These are phyloP conservation scores for Cyberlindnera xishuangbannaensis DNA, from an alignment of 805 yeast genomes.

Conservation along the genomic window DNA sequence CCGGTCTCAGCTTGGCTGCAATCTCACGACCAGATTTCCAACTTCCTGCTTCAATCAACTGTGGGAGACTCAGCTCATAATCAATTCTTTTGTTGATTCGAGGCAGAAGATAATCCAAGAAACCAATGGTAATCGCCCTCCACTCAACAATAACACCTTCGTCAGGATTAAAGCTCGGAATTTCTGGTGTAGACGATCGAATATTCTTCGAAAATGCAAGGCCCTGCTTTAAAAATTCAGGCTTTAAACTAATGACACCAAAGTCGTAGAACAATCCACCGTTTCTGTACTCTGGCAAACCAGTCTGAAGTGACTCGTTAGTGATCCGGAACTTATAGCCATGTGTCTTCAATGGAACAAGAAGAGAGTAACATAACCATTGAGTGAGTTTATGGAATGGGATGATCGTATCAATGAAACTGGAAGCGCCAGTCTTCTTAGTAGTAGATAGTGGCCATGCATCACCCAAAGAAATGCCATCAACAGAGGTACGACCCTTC, in stretches of 20 bases:
- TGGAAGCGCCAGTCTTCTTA: conserved; percentile 16
- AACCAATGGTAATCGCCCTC: conserved; percentile 56
- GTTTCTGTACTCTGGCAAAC: conserved; percentile 81
- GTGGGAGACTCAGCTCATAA: conserved; percentile 42
- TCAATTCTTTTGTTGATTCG: conserved; percentile 42
- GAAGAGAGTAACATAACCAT: conserved; percentile 58
- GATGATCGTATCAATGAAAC: conserved; percentile 36
- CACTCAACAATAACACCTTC: conserved; percentile 63
- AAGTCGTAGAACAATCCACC: conserved; percentile 60
- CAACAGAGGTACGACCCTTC: conserved; percentile 43
- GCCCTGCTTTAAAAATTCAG: conserved; percentile 34
- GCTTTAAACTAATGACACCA: conserved; percentile 44
- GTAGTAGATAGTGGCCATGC: conserved; percentile 47
- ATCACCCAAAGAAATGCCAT: conserved; percentile 53
- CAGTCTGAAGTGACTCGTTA: conserved; percentile 76
- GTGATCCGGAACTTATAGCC: conserved; percentile 51
- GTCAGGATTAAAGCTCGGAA: conserved; percentile 48
- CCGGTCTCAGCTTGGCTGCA: conserved; percentile 45
- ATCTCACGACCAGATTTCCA: conserved; percentile 64
- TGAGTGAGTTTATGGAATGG: conserved; percentile 65
- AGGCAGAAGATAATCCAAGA: conserved; percentile 48
- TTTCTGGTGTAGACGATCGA: conserved; percentile 22
- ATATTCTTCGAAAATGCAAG: conserved; percentile 29
- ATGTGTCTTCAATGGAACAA: conserved; percentile 43
- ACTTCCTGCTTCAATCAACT: conserved; percentile 61